Conservation (phyloP, 176 grass and related monocot genomes). For the Zoysia pacifica region DNA sequence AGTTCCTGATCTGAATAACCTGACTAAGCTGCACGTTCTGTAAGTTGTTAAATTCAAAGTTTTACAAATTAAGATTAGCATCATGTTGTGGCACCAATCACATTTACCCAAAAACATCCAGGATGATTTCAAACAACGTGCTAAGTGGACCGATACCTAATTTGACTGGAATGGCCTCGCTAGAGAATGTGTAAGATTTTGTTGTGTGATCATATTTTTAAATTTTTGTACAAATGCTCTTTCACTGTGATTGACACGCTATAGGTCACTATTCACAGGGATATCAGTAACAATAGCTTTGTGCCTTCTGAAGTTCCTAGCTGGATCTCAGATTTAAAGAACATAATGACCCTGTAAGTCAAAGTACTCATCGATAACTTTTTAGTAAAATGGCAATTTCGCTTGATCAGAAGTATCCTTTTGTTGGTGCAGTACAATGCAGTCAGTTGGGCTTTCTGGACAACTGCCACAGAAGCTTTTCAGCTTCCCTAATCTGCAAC, state of each 20-base stretch:
- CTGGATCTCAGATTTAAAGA: constrained; percentile 50
- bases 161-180: constrained; percentile 42
- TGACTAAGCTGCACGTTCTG: constrained; percentile 54
- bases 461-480: constrained; percentile 63
- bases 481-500: constrained; percentile 41
- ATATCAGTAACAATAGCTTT: constrained; percentile 85
- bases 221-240: constrained; percentile 27
- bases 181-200: constrained; percentile 77
- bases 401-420: neutral
- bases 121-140: constrained; percentile 70
- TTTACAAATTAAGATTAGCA: neutral
- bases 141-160: constrained; percentile 64
- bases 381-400: neutral
- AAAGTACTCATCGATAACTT: neutral
- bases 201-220: neutral
- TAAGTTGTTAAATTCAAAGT: constrained; percentile 44
- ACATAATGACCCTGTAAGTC: constrained; percentile 63
- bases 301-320: constrained; percentile 53
- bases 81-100: neutral
- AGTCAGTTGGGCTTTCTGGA: constrained; percentile 58
- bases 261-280: constrained; percentile 47
- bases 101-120: constrained; percentile 30
- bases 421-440: constrained; percentile 49
- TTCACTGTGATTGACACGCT: constrained; percentile 20
- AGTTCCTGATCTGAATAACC: constrained; percentile 57